Conservation (phyloP, 225 moss, liverwort and hornwort species). For the Pseudoscleropodium purum region DNA sequence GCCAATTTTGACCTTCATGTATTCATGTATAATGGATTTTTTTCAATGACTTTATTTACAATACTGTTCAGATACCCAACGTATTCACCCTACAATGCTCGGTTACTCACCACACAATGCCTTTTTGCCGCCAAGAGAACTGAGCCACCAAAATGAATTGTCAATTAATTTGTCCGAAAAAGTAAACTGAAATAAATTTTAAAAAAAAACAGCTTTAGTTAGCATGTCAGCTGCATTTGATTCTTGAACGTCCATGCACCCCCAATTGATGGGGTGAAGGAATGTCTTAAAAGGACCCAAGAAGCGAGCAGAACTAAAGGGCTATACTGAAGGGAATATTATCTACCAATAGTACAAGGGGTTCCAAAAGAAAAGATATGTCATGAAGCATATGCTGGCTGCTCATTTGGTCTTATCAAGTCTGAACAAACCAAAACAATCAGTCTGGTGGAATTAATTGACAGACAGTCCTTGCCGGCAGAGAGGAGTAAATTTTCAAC, state of each 20-base stretch:
- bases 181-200: not conserved
- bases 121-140: not conserved
- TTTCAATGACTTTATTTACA: not conserved
- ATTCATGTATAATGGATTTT: not conserved
- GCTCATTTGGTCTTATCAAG: not conserved
- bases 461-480: too few species aligned
- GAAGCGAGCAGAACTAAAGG: not conserved
- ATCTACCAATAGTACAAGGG: not conserved
- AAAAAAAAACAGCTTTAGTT: not conserved
- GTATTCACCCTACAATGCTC: not conserved
- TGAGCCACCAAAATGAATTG: not conserved
- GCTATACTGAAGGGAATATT: not conserved
- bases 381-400: not conserved
- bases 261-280: not conserved
- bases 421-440: not conserved
- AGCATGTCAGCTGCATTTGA: not conserved
- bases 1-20: too few species aligned
- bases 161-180: not conserved
- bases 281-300: not conserved
- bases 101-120: too few species aligned
- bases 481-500: not conserved
- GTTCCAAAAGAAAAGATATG: not conserved
- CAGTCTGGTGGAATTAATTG: not conserved
- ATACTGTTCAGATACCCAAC: not conserved
- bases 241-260: not conserved